Evolutionary conservation across 129 eudicot genomes (phyloP), one percentile per base, ranked within the genome.

Genomic region (Deinandra increscens): DNA sequence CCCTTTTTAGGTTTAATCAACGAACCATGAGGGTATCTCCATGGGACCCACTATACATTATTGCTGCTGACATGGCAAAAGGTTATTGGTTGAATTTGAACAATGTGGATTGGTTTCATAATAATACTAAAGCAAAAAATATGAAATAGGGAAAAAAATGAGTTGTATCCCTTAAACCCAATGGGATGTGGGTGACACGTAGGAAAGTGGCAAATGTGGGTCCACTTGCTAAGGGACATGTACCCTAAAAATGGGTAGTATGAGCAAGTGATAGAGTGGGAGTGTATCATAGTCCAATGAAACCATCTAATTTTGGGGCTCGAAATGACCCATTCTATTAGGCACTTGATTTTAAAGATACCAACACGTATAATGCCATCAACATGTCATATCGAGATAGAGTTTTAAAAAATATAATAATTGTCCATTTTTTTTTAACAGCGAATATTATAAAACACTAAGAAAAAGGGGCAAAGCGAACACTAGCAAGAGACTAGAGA

Each of bases 171-270:
- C 81, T 77, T 77, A 77, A 69, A 77, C 81, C 70, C 76, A 69
- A 69, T 77, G 61, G 76, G 71, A 77, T 77, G 81, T 77, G 81
- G 81, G 76, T 69, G 81, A 77, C 81, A 77, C 76, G 19, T 77
- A 50, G 23, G 76, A 77, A 77, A 69, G 81, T 26, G 64, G 37
- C 49, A 39, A 1, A n/a, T n/a, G n/a, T n/a, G n/a, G n/a, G n/a
- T n/a, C 81, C 71, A 50, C 23, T n/a, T 26, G 17, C 70, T 76
- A 53, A 77, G 65, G 76, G 66, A 53, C 79, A 70, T 64, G 44
- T 9, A 49, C 71, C 76, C 81, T 69, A 61, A 77, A 69, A 61
- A 69, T 77, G 70, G 81, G 76, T 50, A 69, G 81, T 38, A 22
- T 53, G 38, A 10, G 60, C 76, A 70, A 69, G 81, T 69, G 76